Evolutionary conservation across 805 yeast species (phyloP), one percentile per base, ranked within the genome.

Genomic region (Candida ovalis): DNA sequence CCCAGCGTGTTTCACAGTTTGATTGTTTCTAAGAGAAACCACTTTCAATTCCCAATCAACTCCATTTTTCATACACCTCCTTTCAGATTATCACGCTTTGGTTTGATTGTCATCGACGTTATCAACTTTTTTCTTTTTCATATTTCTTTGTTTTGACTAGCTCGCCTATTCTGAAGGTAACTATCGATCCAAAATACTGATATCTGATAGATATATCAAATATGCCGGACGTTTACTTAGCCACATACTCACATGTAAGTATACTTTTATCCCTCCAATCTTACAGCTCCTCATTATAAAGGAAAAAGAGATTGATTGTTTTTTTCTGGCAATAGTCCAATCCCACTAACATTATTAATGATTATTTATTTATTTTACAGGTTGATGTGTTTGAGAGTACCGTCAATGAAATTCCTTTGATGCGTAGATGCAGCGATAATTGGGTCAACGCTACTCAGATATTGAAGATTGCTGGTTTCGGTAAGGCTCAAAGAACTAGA

Each of bases 401-500:
- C 42, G 77, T 87, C 38, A 73, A 78, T 30, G 88, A 83, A 45
- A 84, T 85, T 32, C 87, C 89, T 23, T 76, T 87, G 45, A 94
- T 94, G 98, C 80, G 98, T 58, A 75, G 98, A 49, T 83, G 88
- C 51, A 75, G 78, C 43, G 99, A 94, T 64, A 87, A 91, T 57
- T 94, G 98, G 98, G 89, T 94, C 46, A 87, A 87, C 61, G 89
- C 90, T 21, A 87, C 95, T 0, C 96, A 87, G 62, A 83, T 86
- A 33, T 71, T 87, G 56, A 86, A 87, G 62, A 81, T 86, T 50
- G 90, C 91, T 33, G 80, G 84, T 51, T 84, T 82, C 58, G 86
- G 88, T 39, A 87, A 87, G 66, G 86, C 91, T 1, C 85, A 83
- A 59, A 69, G 96, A 64, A 86, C 94, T 2, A 80, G 86, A 59